phyloP scores from a whole-genome alignment of 768 basidiomycete species.

The Daedaleopsis nitida region DNA sequence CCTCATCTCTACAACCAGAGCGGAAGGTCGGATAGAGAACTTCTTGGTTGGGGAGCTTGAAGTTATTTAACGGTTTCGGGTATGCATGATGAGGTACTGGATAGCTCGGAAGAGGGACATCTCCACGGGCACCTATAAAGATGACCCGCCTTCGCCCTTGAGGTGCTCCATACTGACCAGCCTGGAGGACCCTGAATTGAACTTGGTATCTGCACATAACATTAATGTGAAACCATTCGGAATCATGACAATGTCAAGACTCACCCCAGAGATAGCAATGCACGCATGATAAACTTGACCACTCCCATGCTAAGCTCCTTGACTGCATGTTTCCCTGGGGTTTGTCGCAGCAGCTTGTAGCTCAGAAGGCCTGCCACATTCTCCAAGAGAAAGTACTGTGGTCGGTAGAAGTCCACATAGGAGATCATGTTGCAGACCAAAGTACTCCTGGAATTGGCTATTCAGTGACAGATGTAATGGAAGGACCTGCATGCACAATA shows the following conservation, averaged over 20 bases:
- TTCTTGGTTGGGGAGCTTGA: conserved; percentile 47
- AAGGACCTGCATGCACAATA: background rate
- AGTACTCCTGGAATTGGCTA: conserved; percentile 45
- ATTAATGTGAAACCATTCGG: no score
- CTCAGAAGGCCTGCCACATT: conserved; percentile 68
- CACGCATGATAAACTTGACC: conserved; percentile 65
- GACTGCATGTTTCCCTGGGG: conserved; percentile 34
- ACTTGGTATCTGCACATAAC: conserved; percentile 62
- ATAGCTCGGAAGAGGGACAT: conserved; percentile 57
- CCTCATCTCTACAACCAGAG: background rate
- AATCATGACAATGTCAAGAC: no score
- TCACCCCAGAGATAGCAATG: conserved; percentile 65
- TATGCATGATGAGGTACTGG: conserved; percentile 65
- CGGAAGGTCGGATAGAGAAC: conserved; percentile 46
- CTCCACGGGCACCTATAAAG: conserved; percentile 65
- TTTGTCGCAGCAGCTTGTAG: conserved; percentile 47
- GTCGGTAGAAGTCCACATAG: conserved; percentile 65
- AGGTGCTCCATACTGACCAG: conserved; percentile 72
- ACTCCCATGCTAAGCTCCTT: conserved; percentile 52
- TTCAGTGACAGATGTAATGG: background rate
- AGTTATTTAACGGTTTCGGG: conserved; percentile 33
- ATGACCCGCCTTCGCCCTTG: conserved; percentile 70
- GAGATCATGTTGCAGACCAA: conserved; percentile 72
- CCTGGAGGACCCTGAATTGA: conserved; percentile 64
- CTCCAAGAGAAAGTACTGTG: conserved; percentile 67